Evolutionary conservation across 2,329 filamentous ascomycete genomes (phyloP), one percentile per base, ranked within the genome.

Genomic region (Helotiales sp.): DNA sequence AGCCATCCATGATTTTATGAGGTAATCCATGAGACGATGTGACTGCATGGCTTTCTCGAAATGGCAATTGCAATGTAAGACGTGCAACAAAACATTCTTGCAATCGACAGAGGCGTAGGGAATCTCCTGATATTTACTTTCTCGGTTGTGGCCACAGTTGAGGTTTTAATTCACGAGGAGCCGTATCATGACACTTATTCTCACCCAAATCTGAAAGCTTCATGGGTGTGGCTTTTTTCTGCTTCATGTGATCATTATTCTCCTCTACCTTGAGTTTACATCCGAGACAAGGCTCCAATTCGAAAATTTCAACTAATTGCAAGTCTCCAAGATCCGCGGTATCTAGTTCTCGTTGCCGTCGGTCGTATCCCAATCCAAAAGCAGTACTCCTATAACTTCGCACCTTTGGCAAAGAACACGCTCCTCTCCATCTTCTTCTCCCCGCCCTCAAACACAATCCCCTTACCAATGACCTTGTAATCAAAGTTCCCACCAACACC

Each of bases 401-500:
- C 54, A 5, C 68, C 68, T 34, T 63, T 69, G 1, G 68, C 68
- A 47, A 69, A 63, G 30, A 69, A 69, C 0, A 69, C 59, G 52
- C 52, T 69, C 47, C 68, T 63, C 22, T 61, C 54, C 43, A 69
- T 28, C 57, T 65, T 59, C n/a, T 63, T 40, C 22, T 60, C n/a
- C 63, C 72, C 54, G 61, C 71, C 58, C 20, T 40, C 61, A 57
- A 77, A 74, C 8, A 76, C 72, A 60, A 76, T 64, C 0, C 74
- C 75, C 40, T 72, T 75, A 3, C 75, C 75, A 34, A 76, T 57
- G 11, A 70, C 65, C 52, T 69, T 65, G 64, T 91, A 85, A 10
- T 80, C 82, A 74, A 93, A 90, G n/a, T 82, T 82, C 8, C 78
- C 77, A 0, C 80, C 84, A 20, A 84, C 81, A 0, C 91, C 90